Evolutionary conservation across 176 grass and related monocot genomes (phyloP).

Genomic region (Carex pumila): DNA sequence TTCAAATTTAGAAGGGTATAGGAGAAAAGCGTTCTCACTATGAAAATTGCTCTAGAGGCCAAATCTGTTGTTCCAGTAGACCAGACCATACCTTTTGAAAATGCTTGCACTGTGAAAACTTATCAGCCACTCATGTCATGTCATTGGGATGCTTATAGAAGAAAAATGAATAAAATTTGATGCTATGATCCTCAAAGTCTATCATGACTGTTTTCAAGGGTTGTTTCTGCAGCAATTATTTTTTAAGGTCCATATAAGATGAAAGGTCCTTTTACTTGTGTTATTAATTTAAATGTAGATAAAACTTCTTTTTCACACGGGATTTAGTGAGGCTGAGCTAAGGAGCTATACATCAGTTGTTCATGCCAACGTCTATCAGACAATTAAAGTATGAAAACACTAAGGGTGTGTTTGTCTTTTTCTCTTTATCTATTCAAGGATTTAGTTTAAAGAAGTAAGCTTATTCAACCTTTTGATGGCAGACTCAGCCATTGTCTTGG

Average conservation of each 20-base stretch:
- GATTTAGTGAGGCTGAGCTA: conserved; percentile 76
- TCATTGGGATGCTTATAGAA: not conserved
- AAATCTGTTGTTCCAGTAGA: not conserved
- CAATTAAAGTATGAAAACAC: conserved; percentile 91
- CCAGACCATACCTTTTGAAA: not conserved
- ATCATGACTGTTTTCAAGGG: not conserved
- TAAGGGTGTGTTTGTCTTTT: conserved; percentile 68
- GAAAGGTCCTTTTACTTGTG: not conserved
- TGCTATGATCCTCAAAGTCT: not conserved
- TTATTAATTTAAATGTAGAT: conserved; percentile 46
- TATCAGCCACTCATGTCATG: not conserved
- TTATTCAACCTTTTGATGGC: not conserved
- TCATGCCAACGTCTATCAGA: conserved; percentile 97
- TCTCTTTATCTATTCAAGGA: conserved; percentile 27
- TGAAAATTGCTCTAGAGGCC: not conserved
- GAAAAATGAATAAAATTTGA: not conserved
- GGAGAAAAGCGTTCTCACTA: not conserved
- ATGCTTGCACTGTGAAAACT: not conserved
- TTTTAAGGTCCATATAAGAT: not conserved
- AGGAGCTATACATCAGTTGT: conserved; percentile 88
- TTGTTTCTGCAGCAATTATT: not conserved
- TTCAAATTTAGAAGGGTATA: not conserved
- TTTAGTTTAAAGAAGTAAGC: conserved; percentile 3
- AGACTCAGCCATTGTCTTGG: not conserved
- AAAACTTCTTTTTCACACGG: conserved; percentile 96